phyloP scores from a whole-genome alignment of 495 filamentous ascomycete species.

The Hypoxylon subgilvum region DNA sequence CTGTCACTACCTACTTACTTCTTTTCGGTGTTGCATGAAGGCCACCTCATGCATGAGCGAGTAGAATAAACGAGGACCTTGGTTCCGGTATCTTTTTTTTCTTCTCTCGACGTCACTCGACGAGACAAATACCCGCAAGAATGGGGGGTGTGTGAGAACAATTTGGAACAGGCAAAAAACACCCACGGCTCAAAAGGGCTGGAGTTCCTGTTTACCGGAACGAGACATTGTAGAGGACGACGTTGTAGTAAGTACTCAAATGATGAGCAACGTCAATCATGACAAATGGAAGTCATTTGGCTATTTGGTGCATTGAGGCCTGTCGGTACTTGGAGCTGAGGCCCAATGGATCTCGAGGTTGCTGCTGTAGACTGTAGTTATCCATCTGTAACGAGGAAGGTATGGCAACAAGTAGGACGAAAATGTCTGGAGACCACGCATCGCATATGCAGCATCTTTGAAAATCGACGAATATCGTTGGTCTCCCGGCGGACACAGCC shows the following conservation, averaged over 20 bases:
- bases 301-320: conserved; percentile 15
- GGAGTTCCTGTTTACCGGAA: conserved; percentile 33
- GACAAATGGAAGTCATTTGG: conserved; percentile 34
- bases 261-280: conserved; percentile 30
- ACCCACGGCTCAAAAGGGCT: conserved; percentile 32
- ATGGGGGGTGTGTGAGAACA: conserved; percentile 22
- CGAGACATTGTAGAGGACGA: no score
- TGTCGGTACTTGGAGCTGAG: conserved; percentile 34
- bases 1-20: neutral
- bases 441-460: conserved; percentile 35
- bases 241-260: conserved; percentile 22
- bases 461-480: conserved; percentile 30
- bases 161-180: conserved; percentile 34
- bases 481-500: conserved; percentile 29
- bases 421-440: conserved; percentile 32
- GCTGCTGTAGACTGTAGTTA: conserved; percentile 12
- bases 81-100: conserved; percentile 13
- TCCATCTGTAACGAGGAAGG: conserved; percentile 27
- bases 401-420: conserved; percentile 23
- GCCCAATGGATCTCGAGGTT: conserved; percentile 22
- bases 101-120: conserved; percentile 20
- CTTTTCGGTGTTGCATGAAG: conserved; percentile 28
- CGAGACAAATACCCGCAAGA: conserved; percentile 30
- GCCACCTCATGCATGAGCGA: conserved; percentile 19
- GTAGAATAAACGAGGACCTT: conserved; percentile 16